Percentiles rank a stretch among this genome's conserved stretches.
Conservation (phyloP, 192 early-diverging fungal genomes). For the Backusella mclennaniae region DNA sequence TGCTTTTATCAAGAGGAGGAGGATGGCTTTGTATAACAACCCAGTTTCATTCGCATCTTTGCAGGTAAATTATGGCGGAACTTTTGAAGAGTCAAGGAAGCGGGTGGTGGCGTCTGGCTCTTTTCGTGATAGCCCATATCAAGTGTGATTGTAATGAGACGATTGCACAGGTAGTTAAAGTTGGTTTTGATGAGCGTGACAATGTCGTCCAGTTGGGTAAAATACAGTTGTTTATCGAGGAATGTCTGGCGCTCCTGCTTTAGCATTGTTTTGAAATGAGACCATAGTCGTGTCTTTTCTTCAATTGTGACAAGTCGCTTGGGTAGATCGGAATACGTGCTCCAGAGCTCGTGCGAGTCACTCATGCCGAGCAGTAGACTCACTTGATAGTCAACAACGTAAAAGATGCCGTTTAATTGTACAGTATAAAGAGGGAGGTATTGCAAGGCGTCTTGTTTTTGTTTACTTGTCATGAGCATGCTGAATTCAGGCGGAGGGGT, state of each 20-base stretch:
- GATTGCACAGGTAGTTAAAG: slow-evolving; percentile 59
- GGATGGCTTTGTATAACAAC: slow-evolving; percentile 1
- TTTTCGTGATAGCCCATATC: slow-evolving; percentile 53
- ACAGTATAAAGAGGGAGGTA: slow-evolving; percentile 70
- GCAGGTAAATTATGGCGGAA: slow-evolving; percentile 17
- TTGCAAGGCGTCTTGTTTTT: slow-evolving; percentile 48
- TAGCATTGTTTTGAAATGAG: slow-evolving; percentile 61
- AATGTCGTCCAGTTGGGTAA: slow-evolving; percentile 67
- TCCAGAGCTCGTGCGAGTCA: slow-evolving; percentile 46
- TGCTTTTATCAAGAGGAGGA: background rate
- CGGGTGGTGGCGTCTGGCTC: too few relatives aligned
- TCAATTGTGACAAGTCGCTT: slow-evolving; percentile 47
- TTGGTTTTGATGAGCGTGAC: slow-evolving; percentile 58
- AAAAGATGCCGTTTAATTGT: slow-evolving; percentile 56
- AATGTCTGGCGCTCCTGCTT: slow-evolving; percentile 64
- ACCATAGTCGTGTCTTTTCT: slow-evolving; percentile 70
- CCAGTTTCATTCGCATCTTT: slow-evolving; percentile 33
- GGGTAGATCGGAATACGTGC: slow-evolving; percentile 52
- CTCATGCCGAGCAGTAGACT: slow-evolving; percentile 56
- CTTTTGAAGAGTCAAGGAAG: background rate
- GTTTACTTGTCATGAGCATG: slow-evolving; percentile 7
- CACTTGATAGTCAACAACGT: slow-evolving; percentile 70
- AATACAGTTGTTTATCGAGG: slow-evolving; percentile 55
- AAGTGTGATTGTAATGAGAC: slow-evolving; percentile 63
- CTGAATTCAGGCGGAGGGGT: slow-evolving; percentile 14